Conservation (phyloP, 1,139 yeast genomes). For the Hanseniaspora uvarum region DNA sequence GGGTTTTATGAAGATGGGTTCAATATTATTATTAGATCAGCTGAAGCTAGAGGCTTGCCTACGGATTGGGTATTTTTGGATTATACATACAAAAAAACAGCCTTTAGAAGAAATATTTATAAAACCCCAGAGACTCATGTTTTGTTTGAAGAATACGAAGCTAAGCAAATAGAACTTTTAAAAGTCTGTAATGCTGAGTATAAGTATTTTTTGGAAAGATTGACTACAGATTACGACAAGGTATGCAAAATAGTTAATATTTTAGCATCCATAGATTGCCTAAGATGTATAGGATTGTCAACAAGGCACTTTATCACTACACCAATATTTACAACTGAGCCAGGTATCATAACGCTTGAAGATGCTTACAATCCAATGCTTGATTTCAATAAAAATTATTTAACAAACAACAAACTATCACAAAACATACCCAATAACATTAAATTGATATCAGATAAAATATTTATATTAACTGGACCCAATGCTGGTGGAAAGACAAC, state of each 20-base stretch:
- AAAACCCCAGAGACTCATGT: conserved; percentile 49
- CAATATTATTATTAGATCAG: conserved; percentile 63
- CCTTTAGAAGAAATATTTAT: conserved; percentile 50
- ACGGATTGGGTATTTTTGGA: conserved; percentile 47
- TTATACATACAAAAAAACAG: conserved; percentile 59
- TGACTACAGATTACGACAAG: conserved; percentile 41
- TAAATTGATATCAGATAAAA: conserved; percentile 40
- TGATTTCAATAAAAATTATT: conserved; percentile 39
- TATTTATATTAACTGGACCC: conserved; percentile 54
- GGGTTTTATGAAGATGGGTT: conserved; percentile 48
- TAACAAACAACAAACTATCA: conserved; percentile 28
- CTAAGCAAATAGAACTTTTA: conserved; percentile 51
- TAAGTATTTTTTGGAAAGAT: conserved; percentile 38
- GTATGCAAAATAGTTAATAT: conserved; percentile 43
- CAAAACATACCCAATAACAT: conserved; percentile 64
- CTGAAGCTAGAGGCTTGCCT: conserved; percentile 46
- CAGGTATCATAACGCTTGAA: conserved; percentile 40
- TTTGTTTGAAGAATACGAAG: conserved; percentile 47
- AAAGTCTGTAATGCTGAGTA: conserved; percentile 50
- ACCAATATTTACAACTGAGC: conserved; percentile 46
- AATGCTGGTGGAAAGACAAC: conserved; percentile 51
- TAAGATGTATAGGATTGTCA: conserved; percentile 52
- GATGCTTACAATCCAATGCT: conserved; percentile 70
- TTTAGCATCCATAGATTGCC: conserved; percentile 60
- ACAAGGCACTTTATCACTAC: conserved; percentile 40